Evolutionary conservation across 176 grass and related monocot species (phyloP).

Genomic region (Urochloa ruziziensis): DNA sequence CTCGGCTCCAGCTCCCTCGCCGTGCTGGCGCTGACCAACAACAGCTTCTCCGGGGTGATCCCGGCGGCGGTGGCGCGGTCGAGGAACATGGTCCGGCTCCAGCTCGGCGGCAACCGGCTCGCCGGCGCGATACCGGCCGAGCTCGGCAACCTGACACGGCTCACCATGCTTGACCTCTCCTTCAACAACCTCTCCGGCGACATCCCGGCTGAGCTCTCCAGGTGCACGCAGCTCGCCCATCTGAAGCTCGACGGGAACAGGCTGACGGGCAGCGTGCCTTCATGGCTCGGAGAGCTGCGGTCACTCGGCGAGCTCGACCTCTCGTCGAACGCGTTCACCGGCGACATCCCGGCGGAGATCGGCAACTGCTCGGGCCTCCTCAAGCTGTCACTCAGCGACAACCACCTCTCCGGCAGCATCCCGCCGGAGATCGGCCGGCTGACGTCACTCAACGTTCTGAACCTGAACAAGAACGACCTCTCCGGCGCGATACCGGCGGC

Average conservation of each 20-base stretch:
- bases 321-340: slow-evolving; percentile 59
- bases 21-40: slow-evolving; percentile 70
- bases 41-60: slow-evolving; percentile 75
- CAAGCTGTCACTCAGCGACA: slow-evolving; percentile 72
- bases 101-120: slow-evolving; percentile 60
- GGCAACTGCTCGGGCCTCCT: slow-evolving; percentile 69
- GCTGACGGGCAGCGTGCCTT: slow-evolving; percentile 51
- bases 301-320: slow-evolving; percentile 92
- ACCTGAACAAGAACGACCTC: slow-evolving; percentile 72
- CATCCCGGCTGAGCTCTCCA: slow-evolving; percentile 57
- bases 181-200: slow-evolving; percentile 60
- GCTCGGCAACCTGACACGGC: slow-evolving; percentile 47
- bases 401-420: slow-evolving; percentile 66
- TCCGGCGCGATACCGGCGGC: slow-evolving; percentile 57
- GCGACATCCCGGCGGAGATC: slow-evolving; percentile 58
- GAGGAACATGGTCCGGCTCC: slow-evolving; percentile 57
- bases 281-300: slow-evolving; percentile 60
- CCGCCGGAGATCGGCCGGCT: slow-evolving; percentile 76
- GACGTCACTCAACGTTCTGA: slow-evolving; percentile 76
- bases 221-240: slow-evolving; percentile 58
- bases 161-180: slow-evolving; percentile 75
- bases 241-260: slow-evolving; percentile 72
- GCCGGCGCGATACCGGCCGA: slow-evolving; percentile 53
- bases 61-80: slow-evolving; percentile 43
- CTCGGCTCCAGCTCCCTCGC: slow-evolving; percentile 58